Conservation (phyloP, 169 alveolate genomes). For the Eimeria falciformis region DNA sequence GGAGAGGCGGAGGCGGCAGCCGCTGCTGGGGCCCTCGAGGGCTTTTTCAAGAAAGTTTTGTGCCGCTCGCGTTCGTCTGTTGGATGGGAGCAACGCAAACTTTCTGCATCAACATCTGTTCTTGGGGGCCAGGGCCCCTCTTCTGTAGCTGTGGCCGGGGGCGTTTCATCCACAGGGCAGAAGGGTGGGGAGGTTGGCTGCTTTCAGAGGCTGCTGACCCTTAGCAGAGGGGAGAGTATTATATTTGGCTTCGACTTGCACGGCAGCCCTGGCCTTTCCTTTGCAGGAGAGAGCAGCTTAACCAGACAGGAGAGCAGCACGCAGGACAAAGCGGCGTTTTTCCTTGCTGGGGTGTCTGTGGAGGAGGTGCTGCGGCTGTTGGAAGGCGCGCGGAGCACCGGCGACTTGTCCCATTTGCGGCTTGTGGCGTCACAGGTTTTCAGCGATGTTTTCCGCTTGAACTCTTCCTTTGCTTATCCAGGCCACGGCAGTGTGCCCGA, state of each 20-base stretch:
- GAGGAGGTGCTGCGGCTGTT: slow-evolving; percentile 32
- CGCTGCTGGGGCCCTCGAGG: background rate
- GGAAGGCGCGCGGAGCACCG: slow-evolving; percentile 59
- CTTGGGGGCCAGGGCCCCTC: background rate
- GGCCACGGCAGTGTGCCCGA: slow-evolving; percentile 53
- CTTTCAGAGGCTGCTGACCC: slow-evolving; percentile 34
- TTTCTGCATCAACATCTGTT: background rate
- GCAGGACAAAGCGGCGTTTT: background rate
- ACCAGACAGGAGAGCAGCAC: background rate
- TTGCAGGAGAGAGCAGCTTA: background rate
- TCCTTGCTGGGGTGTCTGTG: slow-evolving; percentile 29
- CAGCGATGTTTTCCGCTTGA: slow-evolving; percentile 48
- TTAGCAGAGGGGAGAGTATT: slow-evolving; percentile 8
- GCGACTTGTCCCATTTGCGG: background rate
- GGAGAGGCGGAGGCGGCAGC: background rate
- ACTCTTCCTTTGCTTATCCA: slow-evolving; percentile 34
- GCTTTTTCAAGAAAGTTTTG: slow-evolving; percentile 21
- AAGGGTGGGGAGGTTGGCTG: background rate
- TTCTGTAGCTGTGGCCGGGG: background rate
- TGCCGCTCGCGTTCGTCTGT: slow-evolving; percentile 40
- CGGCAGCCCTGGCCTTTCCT: background rate
- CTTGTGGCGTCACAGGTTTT: background rate
- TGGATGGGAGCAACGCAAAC: background rate
- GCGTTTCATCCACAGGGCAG: background rate
- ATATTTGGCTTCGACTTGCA: background rate